Evolutionary conservation across 306 rosid species (phyloP), one percentile per base, ranked within the genome.

Genomic region (Quercus engelmannii): DNA sequence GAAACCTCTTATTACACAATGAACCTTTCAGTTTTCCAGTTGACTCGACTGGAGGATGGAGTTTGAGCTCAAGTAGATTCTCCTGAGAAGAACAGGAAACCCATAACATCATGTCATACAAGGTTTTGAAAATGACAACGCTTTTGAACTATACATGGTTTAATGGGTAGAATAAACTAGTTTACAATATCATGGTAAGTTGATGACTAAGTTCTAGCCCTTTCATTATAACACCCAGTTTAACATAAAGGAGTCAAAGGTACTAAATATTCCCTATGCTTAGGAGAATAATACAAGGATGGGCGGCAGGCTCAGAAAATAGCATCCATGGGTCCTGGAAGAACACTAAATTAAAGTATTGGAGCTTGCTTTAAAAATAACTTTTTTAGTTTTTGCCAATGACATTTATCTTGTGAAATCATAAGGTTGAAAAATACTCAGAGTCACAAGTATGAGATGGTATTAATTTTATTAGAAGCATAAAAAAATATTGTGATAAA

Each of bases 61-160:
- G 80, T 82, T 82, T 80, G 54, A 77, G 76, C 78, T 86, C 80
- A 73, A 80, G 77, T 74, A 87, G 82, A 83, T 54, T 81, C 74
- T 81, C 91, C 96, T 91, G 91, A 79, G 68, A 81, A 26, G 79
- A 77, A 84, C 56, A 87, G 85, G 38, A 74, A 64, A 77, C 31
- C 56, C 65, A 19, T 25, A 26, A 74, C 65, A 73, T 6, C 25
- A 23, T 65, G n/a, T 25, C 78, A 71, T 18, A 25, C 43, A 21
- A 23, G 12, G 21, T 74, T 78, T 81, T 67, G 30, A 81, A 79
- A 70, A 82, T 73, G 70, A 80, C n/a, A 75, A 56, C 9, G 33
- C 25, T 41, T 49, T 74, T 54, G 25, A 62, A n/a, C 59, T 49
- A n/a, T 52, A 73, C 18, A 58, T 31, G 61, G 5, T 6, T 43